Base-by-base conservation (phyloP, 2,329 filamentous ascomycete genomes). In the Penicillium polonicum region DNA sequence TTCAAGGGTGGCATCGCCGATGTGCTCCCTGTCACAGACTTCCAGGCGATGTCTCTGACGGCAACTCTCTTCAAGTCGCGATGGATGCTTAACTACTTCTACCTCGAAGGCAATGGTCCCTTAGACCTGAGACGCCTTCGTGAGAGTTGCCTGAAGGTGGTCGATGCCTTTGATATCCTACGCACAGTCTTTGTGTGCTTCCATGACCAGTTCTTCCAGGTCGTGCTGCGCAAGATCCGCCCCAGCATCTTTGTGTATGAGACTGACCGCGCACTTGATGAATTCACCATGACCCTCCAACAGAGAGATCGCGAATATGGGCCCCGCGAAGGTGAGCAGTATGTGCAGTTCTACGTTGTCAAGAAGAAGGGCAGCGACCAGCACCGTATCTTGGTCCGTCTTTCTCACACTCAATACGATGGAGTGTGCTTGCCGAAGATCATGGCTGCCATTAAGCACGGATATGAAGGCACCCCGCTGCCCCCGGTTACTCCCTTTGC, bases 391-490 rank as follows among this genome's bases (percentile, higher is more conserved):
- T 66, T 75, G 58, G 80, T 88, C 68, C 82, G 86, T 55, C 81
- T 89, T 55, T 88, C 86, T 0, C 87, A 89, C 69, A 84, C 86
- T 0, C 86, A 89, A 63, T 89, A 88, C 67, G 87, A 89, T 62
- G 87, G 87, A 61, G 85, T 89, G 23, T 88, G 83, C 62, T 78
- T 89, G 9, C 83, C 85, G 0, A 75, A 80, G n/a, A 79, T 88
- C 21, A 80, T 88, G 57, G 79, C 78, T 19, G 84, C 88, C 65
- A 80, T 89, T 41, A 83, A 82, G 3, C 78, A 79, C 0, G 75
- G 87, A 6, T 86, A 82, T 49, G 68, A 77, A 42, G 77, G 75
- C 6, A 72, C 69, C 21, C 68, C 74, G 12, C 63, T 77, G 5
- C 72, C 76, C 4, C 69, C 73, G 4, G 73, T 76, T 2, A 65